Base-by-base conservation (phyloP, 257 asterid genomes). In the Solanum sparsipilum region DNA sequence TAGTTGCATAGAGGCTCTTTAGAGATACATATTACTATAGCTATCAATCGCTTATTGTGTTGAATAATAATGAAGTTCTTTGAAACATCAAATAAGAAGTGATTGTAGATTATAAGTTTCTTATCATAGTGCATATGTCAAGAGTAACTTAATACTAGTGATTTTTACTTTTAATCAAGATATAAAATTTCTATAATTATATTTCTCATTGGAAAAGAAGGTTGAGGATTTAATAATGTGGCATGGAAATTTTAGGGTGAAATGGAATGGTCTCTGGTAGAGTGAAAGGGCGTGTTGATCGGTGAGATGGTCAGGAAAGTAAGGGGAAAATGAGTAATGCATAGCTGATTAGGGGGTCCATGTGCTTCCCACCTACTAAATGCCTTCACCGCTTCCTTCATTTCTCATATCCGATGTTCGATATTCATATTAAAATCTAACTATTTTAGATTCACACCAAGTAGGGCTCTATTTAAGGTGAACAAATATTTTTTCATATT, bases 331-430 rank as follows among this genome's bases (percentile, higher is more conserved):
- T 9, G 13, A 63, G 70, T 21, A 60, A 60, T 60, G 70, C 29
- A 60, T 63, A 9, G 29, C 29, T 9, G 70, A 63, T 6, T 65
- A 20, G 48, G 39, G 79, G 88, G 82, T 25, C 86, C 90, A 85
- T 31, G 88, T 88, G 90, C 86, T 60, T 84, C 67, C 88, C 88
- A 88, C 86, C 88, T 21, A 56, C 87, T 70, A 20, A 20, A 73
- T 71, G 38, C 44, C 2, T 32, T 32, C 78, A 32, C 44, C 9
- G 13, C 16, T 73, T 29, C 7, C 10, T 31, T 1, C 13, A 2
- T 32, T 71, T 18, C 3, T 16, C 9, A 2, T 52, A 52, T 5
- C 1, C 60, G 3, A 5, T 2, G 0, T 16, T 52, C 0, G n/a
- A 56, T 56, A 2, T 6, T 56, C 1, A 56, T 56, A 56, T 56